These are phyloP conservation scores for Vinca minor DNA, from an alignment of 257 asterid species.

Conservation along the genomic window DNA sequence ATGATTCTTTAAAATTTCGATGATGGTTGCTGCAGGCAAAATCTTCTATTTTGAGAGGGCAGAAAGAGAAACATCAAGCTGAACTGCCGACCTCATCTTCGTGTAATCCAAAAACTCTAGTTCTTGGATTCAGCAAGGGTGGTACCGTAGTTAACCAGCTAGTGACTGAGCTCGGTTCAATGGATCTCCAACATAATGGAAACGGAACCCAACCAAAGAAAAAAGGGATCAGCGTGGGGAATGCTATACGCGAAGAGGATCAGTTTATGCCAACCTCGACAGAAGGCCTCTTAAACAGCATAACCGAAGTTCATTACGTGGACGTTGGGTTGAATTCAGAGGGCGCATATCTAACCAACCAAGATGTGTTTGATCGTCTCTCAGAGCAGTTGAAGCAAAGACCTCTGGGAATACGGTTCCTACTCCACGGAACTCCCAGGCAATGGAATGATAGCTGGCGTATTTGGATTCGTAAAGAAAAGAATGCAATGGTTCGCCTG, in stretches of 20 bases:
- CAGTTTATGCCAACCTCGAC: slow-evolving; percentile 53
- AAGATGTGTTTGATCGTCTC: slow-evolving; percentile 46
- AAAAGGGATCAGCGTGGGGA: slow-evolving; percentile 25
- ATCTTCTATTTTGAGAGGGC: slow-evolving; percentile 33
- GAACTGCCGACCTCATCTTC: slow-evolving; percentile 36
- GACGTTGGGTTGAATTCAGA: slow-evolving; percentile 77
- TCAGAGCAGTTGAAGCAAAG: slow-evolving; percentile 40
- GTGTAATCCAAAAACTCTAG: slow-evolving; percentile 50
- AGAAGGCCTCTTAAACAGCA: slow-evolving; percentile 57
- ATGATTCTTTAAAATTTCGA: not conserved
- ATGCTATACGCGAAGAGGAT: slow-evolving; percentile 26
- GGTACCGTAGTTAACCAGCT: slow-evolving; percentile 86
- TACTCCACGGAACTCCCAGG: slow-evolving; percentile 91
- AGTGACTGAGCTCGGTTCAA: slow-evolving; percentile 53
- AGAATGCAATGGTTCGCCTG: slow-evolving; percentile 54
- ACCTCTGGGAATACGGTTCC: slow-evolving; percentile 44
- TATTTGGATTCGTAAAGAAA: slow-evolving; percentile 64
- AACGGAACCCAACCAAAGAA: slow-evolving; percentile 18
- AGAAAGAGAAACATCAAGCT: slow-evolving; percentile 33
- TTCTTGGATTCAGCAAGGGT: slow-evolving; percentile 95
- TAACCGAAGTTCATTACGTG: slow-evolving; percentile 78
- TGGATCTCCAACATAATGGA: slow-evolving; percentile 32
- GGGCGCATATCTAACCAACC: slow-evolving; percentile 72
- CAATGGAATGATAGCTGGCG: slow-evolving; percentile 80
- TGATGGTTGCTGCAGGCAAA: slow-evolving; percentile 44